Conservation (phyloP, 1,284 basidiomycete species). For the Heterobasidion irregulare region DNA sequence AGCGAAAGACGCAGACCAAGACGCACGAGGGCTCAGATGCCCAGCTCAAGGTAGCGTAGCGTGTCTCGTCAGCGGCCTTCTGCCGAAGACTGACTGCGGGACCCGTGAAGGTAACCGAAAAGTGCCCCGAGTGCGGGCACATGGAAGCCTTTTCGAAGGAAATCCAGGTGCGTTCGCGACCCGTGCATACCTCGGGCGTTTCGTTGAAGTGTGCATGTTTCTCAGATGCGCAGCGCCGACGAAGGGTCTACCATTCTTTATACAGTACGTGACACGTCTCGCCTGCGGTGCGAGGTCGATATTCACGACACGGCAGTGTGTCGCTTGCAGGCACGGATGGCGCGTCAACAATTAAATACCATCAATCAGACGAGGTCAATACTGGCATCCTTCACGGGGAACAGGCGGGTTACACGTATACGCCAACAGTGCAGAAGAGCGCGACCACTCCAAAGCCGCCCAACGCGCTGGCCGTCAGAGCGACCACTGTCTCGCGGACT, state of each 20-base stretch:
- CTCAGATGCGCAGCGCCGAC: slow-evolving; percentile 79
- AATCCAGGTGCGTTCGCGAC: slow-evolving; percentile 47
- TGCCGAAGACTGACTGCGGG: too few species aligned
- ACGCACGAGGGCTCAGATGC: slow-evolving; percentile 69
- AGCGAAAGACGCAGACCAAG: slow-evolving; percentile 87
- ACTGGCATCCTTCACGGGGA: neutral
- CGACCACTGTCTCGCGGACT: slow-evolving; percentile 61
- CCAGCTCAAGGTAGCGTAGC: slow-evolving; percentile 50
- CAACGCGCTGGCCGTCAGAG: slow-evolving; percentile 65
- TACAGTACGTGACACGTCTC: slow-evolving; percentile 37
- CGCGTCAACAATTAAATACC: slow-evolving; percentile 58
- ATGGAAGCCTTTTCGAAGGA: slow-evolving; percentile 74
- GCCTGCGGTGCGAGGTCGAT: slow-evolving; percentile 1
- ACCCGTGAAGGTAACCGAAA: slow-evolving; percentile 70
- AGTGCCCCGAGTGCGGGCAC: slow-evolving; percentile 87
- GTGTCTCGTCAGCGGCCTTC: too few species aligned
- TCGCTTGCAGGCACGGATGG: slow-evolving; percentile 68
- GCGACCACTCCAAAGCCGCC: slow-evolving; percentile 83
- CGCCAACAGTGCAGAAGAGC: slow-evolving; percentile 80
- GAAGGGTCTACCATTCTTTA: slow-evolving; percentile 86
- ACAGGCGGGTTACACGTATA: slow-evolving; percentile 60
- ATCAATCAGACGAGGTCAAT: neutral
- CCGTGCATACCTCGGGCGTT: neutral
- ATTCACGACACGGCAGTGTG: slow-evolving; percentile 37
- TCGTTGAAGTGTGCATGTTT: slow-evolving; percentile 14